Evolutionary conservation across 768 basidiomycete genomes (phyloP).

Genomic region (Pleurotus platypus): DNA sequence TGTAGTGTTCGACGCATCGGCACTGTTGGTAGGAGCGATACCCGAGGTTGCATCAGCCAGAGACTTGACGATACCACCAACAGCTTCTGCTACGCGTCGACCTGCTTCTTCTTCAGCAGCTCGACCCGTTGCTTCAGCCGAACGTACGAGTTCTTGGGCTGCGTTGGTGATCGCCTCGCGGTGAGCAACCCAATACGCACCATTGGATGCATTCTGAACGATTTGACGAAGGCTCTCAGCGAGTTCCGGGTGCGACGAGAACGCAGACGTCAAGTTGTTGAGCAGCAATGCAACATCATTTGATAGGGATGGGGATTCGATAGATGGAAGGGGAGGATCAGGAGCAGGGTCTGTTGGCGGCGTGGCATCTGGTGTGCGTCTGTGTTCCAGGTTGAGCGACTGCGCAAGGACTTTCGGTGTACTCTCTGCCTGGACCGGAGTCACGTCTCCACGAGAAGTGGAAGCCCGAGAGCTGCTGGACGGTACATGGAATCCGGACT

Average conservation of each 20-base stretch:
- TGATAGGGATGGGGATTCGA: constrained; percentile 48
- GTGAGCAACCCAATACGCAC: constrained; percentile 68
- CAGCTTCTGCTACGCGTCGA: constrained; percentile 55
- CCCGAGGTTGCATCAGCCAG: constrained; percentile 32
- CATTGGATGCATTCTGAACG: constrained; percentile 54
- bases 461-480: constrained; percentile 7
- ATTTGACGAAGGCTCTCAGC: constrained; percentile 66
- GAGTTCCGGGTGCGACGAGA: constrained; percentile 68
- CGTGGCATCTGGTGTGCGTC: neutral
- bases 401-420: constrained; percentile 28
- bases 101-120: constrained; percentile 64
- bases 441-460: constrained; percentile 2
- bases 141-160: constrained; percentile 47
- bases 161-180: constrained; percentile 56
- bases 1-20: neutral
- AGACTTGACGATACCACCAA: constrained; percentile 54
- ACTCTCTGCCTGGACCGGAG: constrained; percentile 24
- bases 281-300: constrained; percentile 65
- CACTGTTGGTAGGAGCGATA: neutral
- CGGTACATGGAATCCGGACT: neutral
- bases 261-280: constrained; percentile 47
- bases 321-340: constrained; percentile 44
- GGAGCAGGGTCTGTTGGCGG: neutral
- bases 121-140: constrained; percentile 36
- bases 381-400: constrained; percentile 7